Conservation (phyloP, 768 basidiomycete genomes). For the Psilocybe azurescens region DNA sequence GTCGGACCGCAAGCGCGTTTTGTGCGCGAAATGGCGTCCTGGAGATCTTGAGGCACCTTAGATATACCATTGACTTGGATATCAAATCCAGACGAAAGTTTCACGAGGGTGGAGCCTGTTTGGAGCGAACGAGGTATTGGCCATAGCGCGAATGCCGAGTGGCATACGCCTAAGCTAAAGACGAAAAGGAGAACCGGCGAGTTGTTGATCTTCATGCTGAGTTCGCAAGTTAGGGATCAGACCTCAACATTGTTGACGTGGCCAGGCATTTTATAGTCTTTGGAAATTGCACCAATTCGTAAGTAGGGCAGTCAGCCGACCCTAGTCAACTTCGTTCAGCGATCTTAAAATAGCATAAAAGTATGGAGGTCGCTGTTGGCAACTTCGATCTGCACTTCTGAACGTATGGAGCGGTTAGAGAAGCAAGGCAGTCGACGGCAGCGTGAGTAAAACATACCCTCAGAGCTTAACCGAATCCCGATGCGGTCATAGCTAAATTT, state of each 20-base stretch:
- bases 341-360: conserved; percentile 17
- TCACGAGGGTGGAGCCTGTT: conserved; percentile 46
- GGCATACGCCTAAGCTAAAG: conserved; percentile 10
- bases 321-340: conserved; percentile 1
- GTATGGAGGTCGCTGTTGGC: conserved; percentile 3
- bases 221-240: background rate
- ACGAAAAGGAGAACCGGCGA: conserved; percentile 10
- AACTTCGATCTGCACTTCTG: conserved; percentile 15
- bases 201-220: conserved; percentile 14
- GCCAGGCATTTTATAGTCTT: conserved; percentile 14
- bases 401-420: conserved; percentile 16
- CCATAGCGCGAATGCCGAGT: conserved; percentile 42
- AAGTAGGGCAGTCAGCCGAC: conserved; percentile 20
- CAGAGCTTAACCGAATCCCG: background rate
- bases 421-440: conserved; percentile 5
- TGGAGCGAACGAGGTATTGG: conserved; percentile 52
- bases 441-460: no score
- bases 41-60: conserved; percentile 58
- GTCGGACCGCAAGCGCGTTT: conserved; percentile 50
- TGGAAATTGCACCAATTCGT: background rate
- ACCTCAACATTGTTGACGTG: conserved; percentile 3
- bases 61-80: conserved; percentile 45
- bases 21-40: conserved; percentile 59
- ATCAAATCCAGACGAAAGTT: conserved; percentile 54
- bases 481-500: background rate